Evolutionary conservation across 768 basidiomycete species (phyloP).

Genomic region (Xanthoconium purpureum): DNA sequence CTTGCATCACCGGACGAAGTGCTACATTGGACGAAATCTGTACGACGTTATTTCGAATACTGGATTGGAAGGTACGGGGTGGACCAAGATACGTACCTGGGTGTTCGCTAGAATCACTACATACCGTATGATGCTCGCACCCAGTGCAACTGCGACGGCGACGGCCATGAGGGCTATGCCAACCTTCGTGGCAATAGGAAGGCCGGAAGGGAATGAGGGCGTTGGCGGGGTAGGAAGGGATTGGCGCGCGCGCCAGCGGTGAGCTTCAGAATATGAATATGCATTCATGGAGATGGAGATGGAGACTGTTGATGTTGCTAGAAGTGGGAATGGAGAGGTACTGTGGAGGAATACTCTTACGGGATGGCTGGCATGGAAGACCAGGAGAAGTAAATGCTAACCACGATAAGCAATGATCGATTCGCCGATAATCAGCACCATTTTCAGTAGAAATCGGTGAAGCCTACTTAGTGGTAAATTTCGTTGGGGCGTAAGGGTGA

Average conservation of each 20-base stretch:
- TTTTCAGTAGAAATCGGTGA: no score
- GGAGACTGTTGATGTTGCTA: neutral
- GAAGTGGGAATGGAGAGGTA: neutral
- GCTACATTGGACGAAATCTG: neutral
- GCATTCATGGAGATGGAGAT: neutral
- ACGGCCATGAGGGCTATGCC: neutral
- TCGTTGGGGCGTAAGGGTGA: no score
- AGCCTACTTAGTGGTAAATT: no score
- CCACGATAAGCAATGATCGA: no score
- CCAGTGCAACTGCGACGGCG: neutral
- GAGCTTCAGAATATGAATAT: neutral
- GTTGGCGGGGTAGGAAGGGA: neutral
- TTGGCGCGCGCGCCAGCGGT: neutral
- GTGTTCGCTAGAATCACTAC: no score
- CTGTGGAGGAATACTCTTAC: neutral
- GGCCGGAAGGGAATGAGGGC: neutral
- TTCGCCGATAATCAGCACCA: no score
- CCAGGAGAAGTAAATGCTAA: no score
- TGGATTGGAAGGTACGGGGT: no score
- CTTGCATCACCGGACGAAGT: neutral
- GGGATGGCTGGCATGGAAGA: no score
- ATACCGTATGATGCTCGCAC: neutral
- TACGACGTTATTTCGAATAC: no score
- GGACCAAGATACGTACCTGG: neutral
- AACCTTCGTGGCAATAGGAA: neutral